Base-by-base conservation (phyloP, 306 rosid species). In the Quercus mongolica region DNA sequence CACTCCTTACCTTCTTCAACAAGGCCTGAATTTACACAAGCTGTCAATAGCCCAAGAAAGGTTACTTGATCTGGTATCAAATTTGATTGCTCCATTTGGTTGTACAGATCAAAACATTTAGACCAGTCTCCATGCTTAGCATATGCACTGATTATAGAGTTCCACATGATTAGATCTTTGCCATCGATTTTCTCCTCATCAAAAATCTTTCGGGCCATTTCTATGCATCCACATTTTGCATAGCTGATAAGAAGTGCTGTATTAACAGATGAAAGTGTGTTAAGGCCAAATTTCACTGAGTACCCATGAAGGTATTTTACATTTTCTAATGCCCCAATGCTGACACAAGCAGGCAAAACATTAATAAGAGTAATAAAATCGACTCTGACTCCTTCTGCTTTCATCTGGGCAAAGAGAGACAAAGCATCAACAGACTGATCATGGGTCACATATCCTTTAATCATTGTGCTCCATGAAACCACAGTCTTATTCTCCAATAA, bases 201-300 rank as follows among this genome's bases (percentile, higher is more conserved):
- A 4, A 89, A 93, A 83, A 88, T 82, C 82, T 84, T 88, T 38
- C 83, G 79, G 17, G 96, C 91, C 87, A 87, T 84, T 73, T 88
- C 94, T 77, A 93, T 85, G 77, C 90, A 88, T 33, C 96, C 96
- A 35, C 96, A 93, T 83, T 93, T 93, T 17, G 96, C 96, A 63
- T 93, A 93, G 88, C 91, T 89, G 71, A 85, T 78, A 13, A 93
- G 89, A 75, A 93, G 67, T 8, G 94, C 84, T 3, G 96, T 88
- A 82, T 83, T 89, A 11, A 91, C 87, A 1, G 93, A 85, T 31
- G 88, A 77, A 51, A 83, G 94, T 1, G 91, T 81, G 85, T 85
- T 78, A 1, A 88, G 88, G 85, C 89, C 83, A 26, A 83, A 78
- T 79, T 89, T 93, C 82, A 87, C 49, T 3, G 92, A 84, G 83